Conservation (phyloP, 306 rosid species). For the Fagus crenata region DNA sequence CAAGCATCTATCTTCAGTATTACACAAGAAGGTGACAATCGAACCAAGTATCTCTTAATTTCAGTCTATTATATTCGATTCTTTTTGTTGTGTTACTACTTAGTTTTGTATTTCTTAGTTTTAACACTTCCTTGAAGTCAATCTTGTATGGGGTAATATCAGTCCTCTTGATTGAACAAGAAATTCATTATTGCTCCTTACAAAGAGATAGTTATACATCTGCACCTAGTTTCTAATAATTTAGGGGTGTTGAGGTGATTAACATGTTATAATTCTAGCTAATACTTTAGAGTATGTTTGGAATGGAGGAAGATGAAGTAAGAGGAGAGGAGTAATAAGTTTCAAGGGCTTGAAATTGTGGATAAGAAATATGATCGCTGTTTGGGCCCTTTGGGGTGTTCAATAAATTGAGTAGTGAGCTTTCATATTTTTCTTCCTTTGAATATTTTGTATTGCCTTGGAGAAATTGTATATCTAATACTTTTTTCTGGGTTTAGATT, state of each 20-base stretch:
- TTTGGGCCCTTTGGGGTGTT: no score
- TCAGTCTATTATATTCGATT: background rate
- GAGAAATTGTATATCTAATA: background rate
- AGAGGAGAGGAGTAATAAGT: no score
- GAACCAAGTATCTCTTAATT: slow-evolving; percentile 19
- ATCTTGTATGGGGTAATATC: background rate
- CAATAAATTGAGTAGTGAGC: background rate
- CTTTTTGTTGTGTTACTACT: background rate
- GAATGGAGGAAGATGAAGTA: no score
- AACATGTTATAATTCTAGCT: no score
- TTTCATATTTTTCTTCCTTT: background rate
- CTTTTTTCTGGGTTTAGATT: no score
- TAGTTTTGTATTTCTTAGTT: background rate
- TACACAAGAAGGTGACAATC: slow-evolving; percentile 82
- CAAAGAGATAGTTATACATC: background rate
- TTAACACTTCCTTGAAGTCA: background rate
- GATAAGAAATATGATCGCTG: background rate
- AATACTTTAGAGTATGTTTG: no score
- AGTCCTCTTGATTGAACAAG: background rate
- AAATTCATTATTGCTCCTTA: background rate
- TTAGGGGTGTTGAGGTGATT: background rate
- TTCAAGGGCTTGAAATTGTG: background rate
- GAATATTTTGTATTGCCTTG: background rate
- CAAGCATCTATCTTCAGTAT: slow-evolving; percentile 68
- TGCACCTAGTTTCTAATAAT: background rate